Conservation (phyloP, 202 grass and related monocot species). For the Cymbopogon flexuosus region DNA sequence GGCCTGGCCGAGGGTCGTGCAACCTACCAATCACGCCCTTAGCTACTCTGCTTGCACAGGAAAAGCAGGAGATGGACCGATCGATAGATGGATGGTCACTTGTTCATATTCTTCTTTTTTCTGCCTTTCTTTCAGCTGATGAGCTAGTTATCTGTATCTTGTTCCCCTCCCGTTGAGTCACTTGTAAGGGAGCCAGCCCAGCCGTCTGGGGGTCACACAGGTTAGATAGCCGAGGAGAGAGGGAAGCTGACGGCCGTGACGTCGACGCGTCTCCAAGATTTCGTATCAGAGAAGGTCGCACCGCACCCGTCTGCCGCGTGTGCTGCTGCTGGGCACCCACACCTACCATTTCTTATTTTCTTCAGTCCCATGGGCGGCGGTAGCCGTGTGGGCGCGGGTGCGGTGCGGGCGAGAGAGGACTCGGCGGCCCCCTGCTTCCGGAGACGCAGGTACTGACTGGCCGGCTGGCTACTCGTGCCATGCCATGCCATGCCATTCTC, state of each 20-base stretch:
- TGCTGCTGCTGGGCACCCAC: not conserved
- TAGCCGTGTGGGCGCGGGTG: not conserved
- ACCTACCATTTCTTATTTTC: not conserved
- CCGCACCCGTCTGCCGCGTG: not conserved
- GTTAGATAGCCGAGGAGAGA: no score
- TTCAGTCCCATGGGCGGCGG: not conserved
- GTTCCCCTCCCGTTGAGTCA: not conserved
- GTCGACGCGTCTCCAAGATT: not conserved
- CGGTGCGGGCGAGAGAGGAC: not conserved
- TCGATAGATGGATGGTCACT: not conserved
- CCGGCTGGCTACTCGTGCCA: not conserved
- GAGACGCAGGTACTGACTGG: not conserved
- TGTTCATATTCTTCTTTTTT: not conserved
- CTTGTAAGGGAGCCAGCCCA: constrained; percentile 10
- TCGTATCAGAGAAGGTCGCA: not conserved
- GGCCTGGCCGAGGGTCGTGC: no score
- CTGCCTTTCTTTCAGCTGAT: not conserved
- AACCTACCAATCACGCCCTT: no score
- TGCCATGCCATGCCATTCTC: no score
- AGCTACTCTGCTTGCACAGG: not conserved
- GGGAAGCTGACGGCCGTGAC: not conserved
- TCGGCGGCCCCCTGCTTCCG: not conserved
- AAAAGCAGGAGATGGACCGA: not conserved
- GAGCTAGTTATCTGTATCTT: no score
- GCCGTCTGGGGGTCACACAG: no score